phyloP scores from a whole-genome alignment of 2,329 filamentous ascomycete genomes.

The Xylariaceae sp. region DNA sequence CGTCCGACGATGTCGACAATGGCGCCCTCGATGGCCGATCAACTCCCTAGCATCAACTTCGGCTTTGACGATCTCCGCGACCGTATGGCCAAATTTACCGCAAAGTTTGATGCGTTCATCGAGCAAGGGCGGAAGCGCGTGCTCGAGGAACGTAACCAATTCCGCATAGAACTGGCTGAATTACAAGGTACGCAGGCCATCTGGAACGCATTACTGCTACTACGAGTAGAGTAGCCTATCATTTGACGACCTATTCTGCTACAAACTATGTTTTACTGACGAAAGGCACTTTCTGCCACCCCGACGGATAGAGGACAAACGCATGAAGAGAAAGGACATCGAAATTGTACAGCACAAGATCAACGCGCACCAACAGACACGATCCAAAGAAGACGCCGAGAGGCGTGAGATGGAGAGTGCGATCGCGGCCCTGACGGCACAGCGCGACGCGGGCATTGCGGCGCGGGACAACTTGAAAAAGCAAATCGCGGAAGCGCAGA shows the following conservation, averaged over 20 bases:
- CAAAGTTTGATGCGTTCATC: slow-evolving; percentile 88
- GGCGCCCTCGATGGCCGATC: slow-evolving; percentile 65
- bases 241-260: neutral
- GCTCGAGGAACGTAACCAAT: slow-evolving; percentile 88
- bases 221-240: neutral
- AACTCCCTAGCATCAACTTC: slow-evolving; percentile 85
- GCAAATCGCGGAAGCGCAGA: slow-evolving; percentile 62
- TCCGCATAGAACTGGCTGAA: slow-evolving; percentile 83
- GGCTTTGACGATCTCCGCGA: slow-evolving; percentile 93
- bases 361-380: slow-evolving; percentile 62
- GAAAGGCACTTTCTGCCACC: neutral
- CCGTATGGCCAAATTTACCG: slow-evolving; percentile 89
- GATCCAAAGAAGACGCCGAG: slow-evolving; percentile 73
- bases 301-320: slow-evolving; percentile 67
- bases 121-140: slow-evolving; percentile 85
- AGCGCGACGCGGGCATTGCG: slow-evolving; percentile 56
- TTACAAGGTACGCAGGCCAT: slow-evolving; percentile 63
- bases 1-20: slow-evolving; percentile 51
- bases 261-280: neutral
- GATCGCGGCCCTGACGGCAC: slow-evolving; percentile 51
- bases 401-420: slow-evolving; percentile 66
- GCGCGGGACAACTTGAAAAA: slow-evolving; percentile 51
- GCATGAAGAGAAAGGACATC: slow-evolving; percentile 82
- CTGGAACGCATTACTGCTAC: neutral
- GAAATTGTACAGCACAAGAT: slow-evolving; percentile 72